Evolutionary conservation across 2,329 filamentous ascomycete genomes (phyloP), one percentile per base, ranked within the genome.

Genomic region (Zymoseptoria ardabiliae): DNA sequence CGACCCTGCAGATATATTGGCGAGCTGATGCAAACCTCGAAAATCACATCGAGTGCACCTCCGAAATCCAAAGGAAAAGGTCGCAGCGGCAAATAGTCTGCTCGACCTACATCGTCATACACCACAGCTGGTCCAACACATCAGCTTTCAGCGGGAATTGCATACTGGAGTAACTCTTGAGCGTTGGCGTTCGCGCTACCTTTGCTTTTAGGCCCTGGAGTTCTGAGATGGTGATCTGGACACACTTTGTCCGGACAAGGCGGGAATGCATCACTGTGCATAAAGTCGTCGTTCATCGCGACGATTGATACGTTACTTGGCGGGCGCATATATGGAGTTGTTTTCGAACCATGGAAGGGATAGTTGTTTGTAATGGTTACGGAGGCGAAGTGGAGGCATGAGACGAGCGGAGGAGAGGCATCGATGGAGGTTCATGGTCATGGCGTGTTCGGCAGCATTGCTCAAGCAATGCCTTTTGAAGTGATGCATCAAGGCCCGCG

Each of bases 1-100:
- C n/a, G 4, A 3, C 21, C 6, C 11, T 57, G 95, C 61, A 96
- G 96, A 74, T 97, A 97, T 73, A 97, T 97, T 69, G 93, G 93
- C 65, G 93, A 96, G 71, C 81, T 97, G 58, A 97, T 96, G 84
- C 90, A 90, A 69, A 85, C 83, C 66, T 81, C 79, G 68, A 85
- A 85, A 70, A 80, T 85, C 69, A 80, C 78, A n/a, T 77, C 78
- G 3, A 75, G 79, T 41, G 77, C 77, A 58, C 79, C 80, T 56
- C 75, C 76, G 41, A 82, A 82, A 69, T 74, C 74, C 63, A 84
- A 81, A 68, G 65, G 65, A 57, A 69, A 68, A 54, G 66, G 65
- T 28, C 60, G 67, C 23, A 63, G 64, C 56, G 62, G 62, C 35
- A 65, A 65, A 58, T 65, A 54, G 35, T 45, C 35, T n/a, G 13